These are phyloP conservation scores for Colletotrichum orbiculare DNA, from an alignment of 2,329 filamentous ascomycete genomes.

Conservation along the genomic window DNA sequence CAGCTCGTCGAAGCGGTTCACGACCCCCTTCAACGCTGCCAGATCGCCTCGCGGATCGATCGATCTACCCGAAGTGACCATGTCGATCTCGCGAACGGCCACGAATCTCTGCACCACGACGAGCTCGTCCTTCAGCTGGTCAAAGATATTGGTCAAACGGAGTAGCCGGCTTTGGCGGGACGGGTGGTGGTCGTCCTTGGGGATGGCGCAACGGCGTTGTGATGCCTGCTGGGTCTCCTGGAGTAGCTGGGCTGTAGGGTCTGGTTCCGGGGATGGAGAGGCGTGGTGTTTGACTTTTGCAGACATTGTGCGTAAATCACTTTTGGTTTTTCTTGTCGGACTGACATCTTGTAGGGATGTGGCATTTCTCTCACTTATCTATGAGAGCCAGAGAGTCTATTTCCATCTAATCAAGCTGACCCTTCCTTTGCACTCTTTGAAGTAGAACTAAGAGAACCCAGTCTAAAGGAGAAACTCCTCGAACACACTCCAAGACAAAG, in stretches of 20 bases:
- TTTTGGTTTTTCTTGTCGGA: neutral
- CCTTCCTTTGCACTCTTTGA: no score
- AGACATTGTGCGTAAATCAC: neutral
- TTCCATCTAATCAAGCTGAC: no score
- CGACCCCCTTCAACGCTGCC: neutral
- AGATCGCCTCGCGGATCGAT: neutral
- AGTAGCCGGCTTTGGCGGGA: neutral
- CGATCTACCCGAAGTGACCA: neutral
- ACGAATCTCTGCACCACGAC: neutral
- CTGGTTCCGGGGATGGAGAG: neutral
- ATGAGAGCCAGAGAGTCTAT: no score
- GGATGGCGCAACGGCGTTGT: neutral
- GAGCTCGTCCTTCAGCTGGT: neutral
- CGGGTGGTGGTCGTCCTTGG: neutral
- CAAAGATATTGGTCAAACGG: neutral
- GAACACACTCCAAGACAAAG: no score
- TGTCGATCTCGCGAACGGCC: neutral
- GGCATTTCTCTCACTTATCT: no score
- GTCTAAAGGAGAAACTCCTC: no score
- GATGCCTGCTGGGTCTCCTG: neutral
- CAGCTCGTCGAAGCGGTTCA: neutral
- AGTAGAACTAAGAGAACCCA: no score
- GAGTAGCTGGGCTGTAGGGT: neutral
- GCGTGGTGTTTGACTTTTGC: no score
- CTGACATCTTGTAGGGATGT: neutral